A percentile compares a stretch with the other conserved stretches of the same genome.
Conservation (phyloP, 257 asterid species). For the Knoxia roxburghii region DNA sequence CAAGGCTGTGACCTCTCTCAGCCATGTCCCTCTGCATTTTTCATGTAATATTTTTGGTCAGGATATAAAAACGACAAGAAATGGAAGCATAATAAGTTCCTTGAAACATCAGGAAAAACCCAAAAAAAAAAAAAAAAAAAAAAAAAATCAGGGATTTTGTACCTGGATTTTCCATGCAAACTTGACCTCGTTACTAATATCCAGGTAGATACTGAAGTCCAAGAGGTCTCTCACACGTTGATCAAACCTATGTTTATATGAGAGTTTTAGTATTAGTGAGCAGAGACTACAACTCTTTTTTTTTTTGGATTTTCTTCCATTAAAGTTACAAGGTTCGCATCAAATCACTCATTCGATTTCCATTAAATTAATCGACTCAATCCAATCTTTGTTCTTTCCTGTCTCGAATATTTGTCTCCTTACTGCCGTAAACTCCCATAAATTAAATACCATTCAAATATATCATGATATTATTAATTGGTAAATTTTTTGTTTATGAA, state of each 20-base stretch:
- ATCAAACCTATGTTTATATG: slow-evolving; percentile 54
- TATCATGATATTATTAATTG: too few species aligned
- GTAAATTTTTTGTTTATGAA: too few species aligned
- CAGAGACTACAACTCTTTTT: not conserved
- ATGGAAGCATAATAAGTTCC: too few species aligned
- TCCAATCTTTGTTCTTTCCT: not conserved
- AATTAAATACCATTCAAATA: not conserved
- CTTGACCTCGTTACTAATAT: slow-evolving; percentile 94
- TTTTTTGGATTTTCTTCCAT: not conserved
- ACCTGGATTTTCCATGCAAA: slow-evolving; percentile 85
- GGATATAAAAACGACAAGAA: not conserved
- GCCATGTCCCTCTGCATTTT: slow-evolving; percentile 94
- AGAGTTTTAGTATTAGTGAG: not conserved
- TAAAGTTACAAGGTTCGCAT: not conserved
- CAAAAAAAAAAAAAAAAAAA: not conserved
- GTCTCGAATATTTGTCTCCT: not conserved
- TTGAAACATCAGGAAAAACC: not conserved
- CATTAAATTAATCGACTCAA: slow-evolving; percentile 1
- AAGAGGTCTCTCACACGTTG: slow-evolving; percentile 85
- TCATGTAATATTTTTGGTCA: slow-evolving; percentile 11
- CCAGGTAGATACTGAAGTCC: slow-evolving; percentile 97
- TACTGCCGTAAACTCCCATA: too few species aligned
- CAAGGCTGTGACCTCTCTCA: slow-evolving; percentile 98
- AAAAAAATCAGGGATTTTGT: not conserved
- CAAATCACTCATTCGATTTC: not conserved